A percentile compares a stretch with the other conserved stretches of the same genome.
These are phyloP conservation scores for Leccinum truebloodii DNA, from an alignment of 768 basidiomycete species.

Conservation along the genomic window DNA sequence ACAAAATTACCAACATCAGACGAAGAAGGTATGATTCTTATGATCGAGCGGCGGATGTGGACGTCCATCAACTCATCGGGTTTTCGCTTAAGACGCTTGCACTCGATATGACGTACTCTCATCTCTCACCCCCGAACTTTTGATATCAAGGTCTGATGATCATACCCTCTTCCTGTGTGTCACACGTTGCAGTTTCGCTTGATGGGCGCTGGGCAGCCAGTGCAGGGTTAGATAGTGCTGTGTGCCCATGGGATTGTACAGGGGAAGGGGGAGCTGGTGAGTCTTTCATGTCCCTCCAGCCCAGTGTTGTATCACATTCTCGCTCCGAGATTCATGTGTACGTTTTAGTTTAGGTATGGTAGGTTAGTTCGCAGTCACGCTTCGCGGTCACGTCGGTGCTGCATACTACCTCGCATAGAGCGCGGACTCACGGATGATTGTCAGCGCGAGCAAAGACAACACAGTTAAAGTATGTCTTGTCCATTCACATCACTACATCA, in stretches of 20 bases:
- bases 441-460: slow-evolving; percentile 94
- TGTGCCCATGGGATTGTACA: slow-evolving; percentile 76
- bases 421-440: slow-evolving; percentile 86
- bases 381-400: slow-evolving; percentile 90
- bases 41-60: slow-evolving; percentile 26
- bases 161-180: slow-evolving; percentile 98
- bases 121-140: slow-evolving; percentile 65
- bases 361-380: slow-evolving; percentile 85
- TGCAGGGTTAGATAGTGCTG: slow-evolving; percentile 87
- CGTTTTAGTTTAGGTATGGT: slow-evolving; percentile 29
- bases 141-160: slow-evolving; percentile 97
- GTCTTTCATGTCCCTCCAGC: slow-evolving; percentile 10
- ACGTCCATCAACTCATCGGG: background rate
- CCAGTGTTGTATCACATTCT: background rate
- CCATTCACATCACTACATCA: too few relatives aligned
- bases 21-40: too few relatives aligned
- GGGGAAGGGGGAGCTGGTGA: slow-evolving; percentile 43
- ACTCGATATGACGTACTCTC: slow-evolving; percentile 52
- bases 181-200: slow-evolving; percentile 88
- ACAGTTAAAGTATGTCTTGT: slow-evolving; percentile 77
- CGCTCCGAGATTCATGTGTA: background rate
- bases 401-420: slow-evolving; percentile 97
- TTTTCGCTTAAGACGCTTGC: slow-evolving; percentile 58
- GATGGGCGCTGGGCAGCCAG: slow-evolving; percentile 92
- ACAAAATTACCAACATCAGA: slow-evolving; percentile 25